Percentiles rank a stretch among this genome's conserved stretches.
phyloP scores from a whole-genome alignment of 225 moss, liverwort and hornwort species.

The Polytrichum formosum region DNA sequence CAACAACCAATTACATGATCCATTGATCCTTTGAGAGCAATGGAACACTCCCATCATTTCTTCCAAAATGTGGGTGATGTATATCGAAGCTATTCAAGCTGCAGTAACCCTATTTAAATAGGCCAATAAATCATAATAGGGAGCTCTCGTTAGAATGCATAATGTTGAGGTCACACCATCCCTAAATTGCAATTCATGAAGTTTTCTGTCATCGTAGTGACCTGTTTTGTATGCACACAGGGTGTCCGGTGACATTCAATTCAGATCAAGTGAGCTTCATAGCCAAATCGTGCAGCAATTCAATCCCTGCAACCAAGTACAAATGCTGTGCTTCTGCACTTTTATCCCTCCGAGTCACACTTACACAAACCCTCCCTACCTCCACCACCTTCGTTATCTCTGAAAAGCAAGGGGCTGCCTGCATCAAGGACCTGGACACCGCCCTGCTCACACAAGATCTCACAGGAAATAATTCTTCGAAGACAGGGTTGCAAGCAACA shows the following conservation, averaged over 20 bases:
- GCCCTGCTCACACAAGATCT: slow-evolving; percentile 16
- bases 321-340: slow-evolving; percentile 47
- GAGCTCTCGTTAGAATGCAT: neutral
- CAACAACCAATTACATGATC: neutral
- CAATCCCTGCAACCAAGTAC: slow-evolving; percentile 8
- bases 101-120: too few relatives aligned
- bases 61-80: neutral
- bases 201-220: slow-evolving; percentile 7
- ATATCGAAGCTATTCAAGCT: neutral
- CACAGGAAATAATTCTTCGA: neutral
- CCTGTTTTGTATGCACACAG: slow-evolving; percentile 18
- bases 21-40: neutral
- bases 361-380: slow-evolving; percentile 13
- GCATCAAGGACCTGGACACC: slow-evolving; percentile 30
- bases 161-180: neutral
- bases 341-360: slow-evolving; percentile 36
- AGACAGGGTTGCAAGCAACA: slow-evolving; percentile 11
- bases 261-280: slow-evolving; percentile 27
- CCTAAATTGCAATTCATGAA: slow-evolving; percentile 23
- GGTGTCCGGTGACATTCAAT: slow-evolving; percentile 37
- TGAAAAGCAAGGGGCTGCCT: slow-evolving; percentile 33
- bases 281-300: slow-evolving; percentile 25
- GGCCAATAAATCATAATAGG: too few relatives aligned
- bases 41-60: slow-evolving; percentile 7
- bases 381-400: slow-evolving; percentile 37